phyloP scores from a whole-genome alignment of 23 red algal genomes.

The Cyanidium caldarium region DNA sequence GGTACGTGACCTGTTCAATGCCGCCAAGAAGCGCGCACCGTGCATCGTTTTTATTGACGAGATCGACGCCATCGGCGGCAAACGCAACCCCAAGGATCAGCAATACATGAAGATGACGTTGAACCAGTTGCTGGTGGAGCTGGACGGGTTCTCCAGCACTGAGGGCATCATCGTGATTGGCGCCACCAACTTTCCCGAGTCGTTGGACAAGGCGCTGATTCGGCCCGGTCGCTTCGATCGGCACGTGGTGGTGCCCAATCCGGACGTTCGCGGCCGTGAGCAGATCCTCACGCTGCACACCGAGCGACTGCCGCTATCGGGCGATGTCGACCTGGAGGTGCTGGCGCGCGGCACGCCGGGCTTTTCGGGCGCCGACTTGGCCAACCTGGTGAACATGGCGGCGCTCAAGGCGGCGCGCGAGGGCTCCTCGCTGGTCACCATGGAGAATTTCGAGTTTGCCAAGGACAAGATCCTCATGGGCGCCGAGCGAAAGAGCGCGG shows the following conservation, averaged over 20 bases:
- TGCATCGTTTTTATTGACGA: constrained; percentile 99
- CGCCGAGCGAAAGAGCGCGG: constrained; percentile 64
- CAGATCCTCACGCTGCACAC: constrained; percentile 84
- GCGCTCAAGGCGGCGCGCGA: constrained; percentile 87
- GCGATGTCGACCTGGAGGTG: constrained; percentile 70
- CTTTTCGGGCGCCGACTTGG: constrained; percentile 89
- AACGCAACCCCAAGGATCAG: constrained; percentile 89
- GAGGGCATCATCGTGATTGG: constrained; percentile 96
- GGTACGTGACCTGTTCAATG: constrained; percentile 84
- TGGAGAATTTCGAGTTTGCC: constrained; percentile 83
- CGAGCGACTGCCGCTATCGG: constrained; percentile 46
- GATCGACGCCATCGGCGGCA: constrained; percentile 93
- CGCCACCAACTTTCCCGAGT: constrained; percentile 95
- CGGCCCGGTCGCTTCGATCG: constrained; percentile 94
- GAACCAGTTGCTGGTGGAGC: constrained; percentile 81
- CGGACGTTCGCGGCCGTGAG: constrained; percentile 64
- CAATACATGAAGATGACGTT: constrained; percentile 92
- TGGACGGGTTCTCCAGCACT: constrained; percentile 80
- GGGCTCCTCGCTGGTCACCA: constrained; percentile 31
- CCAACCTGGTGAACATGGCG: constrained; percentile 93
- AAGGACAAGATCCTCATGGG: constrained; percentile 99
- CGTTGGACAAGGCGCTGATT: constrained; percentile 84
- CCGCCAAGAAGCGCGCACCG: constrained; percentile 73
- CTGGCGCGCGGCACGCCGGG: constrained; percentile 89
- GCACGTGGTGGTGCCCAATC: constrained; percentile 75